Evolutionary conservation across 164 flowering plant genomes (phyloP).

Genomic region (Umbilicus rupestris): DNA sequence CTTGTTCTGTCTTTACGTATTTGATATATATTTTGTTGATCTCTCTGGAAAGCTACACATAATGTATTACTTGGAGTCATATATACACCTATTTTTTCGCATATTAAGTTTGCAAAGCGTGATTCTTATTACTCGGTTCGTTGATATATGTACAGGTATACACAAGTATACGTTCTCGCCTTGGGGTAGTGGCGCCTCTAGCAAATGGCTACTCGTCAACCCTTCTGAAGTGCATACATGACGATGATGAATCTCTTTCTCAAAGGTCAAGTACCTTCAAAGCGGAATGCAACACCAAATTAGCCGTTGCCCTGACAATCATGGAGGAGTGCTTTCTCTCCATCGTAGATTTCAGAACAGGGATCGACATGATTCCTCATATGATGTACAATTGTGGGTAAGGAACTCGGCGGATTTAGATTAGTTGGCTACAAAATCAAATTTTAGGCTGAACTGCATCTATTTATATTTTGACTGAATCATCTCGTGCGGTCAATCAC

Average conservation of each 20-base stretch:
- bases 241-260: conserved; percentile 70
- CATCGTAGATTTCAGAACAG: conserved; percentile 90
- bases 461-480: neutral
- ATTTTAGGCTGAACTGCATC: neutral
- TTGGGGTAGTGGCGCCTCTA: conserved; percentile 51
- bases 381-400: conserved; percentile 85
- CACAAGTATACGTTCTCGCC: conserved; percentile 55
- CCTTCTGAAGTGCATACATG: conserved; percentile 66
- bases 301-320: conserved; percentile 84
- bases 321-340: conserved; percentile 99
- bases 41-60: no score
- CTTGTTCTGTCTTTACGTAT: no score
- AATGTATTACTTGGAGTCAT: no score
- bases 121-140: no score
- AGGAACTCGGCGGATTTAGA: conserved; percentile 14
- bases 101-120: no score
- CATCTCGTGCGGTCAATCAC: neutral
- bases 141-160: conserved; percentile 43
- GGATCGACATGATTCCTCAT: conserved; percentile 92
- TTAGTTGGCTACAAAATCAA: neutral
- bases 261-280: conserved; percentile 54
- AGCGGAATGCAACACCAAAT: conserved; percentile 90
- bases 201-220: conserved; percentile 62
- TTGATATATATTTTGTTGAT: no score
- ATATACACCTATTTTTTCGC: no score